Evolutionary conservation across 106 monocot genomes (phyloP), one percentile per base, ranked within the genome.

Genomic region (Iris macrosiphon): DNA sequence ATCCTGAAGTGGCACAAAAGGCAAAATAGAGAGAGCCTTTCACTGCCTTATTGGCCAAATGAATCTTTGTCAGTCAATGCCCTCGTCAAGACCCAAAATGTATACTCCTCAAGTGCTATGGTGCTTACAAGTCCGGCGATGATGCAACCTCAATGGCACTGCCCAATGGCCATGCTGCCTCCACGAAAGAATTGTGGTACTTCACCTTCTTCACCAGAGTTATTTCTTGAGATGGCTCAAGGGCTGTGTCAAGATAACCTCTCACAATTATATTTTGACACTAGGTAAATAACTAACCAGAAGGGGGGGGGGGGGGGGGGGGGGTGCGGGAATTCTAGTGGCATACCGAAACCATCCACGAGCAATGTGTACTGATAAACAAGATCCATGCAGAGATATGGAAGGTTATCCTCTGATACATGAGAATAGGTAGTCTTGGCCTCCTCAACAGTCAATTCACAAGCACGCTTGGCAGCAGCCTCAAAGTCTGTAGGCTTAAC

Each of bases 121-220:
- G 4, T 10, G 34, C 4, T 6, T 35, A 35, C 34, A 35, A 35
- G 4, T 10, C 34, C 34, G 20, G 12, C 39, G 5, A 7, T 24
- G 86, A 92, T 51, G 80, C 84, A 40, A 59, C 78, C 64, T 93
- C 84, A 61, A 88, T 83, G 22, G 93, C 88, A 67, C 88, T 84
- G 17, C 93, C 93, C 20, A 93, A 65, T 1, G 93, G 93, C 93
- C 93, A 93, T 16, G 93, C 93, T 48, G 93, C 93, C 49, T 88
- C 93, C 7, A 93, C 83, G 40, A 67, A 61, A 22, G 67, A 56
- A 63, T 88, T 69, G 11, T 75, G 57, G 62, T 84, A 93, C 48
- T 72, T 65, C 43, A 93, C 80, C 59, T 80, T 31, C 69, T 93
- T 93, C 13, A 93, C 93, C 67, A 93, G 65, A 7, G 88, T 88